Base-by-base conservation (phyloP, 2,329 filamentous ascomycete genomes). In the Bertia moriformis region DNA sequence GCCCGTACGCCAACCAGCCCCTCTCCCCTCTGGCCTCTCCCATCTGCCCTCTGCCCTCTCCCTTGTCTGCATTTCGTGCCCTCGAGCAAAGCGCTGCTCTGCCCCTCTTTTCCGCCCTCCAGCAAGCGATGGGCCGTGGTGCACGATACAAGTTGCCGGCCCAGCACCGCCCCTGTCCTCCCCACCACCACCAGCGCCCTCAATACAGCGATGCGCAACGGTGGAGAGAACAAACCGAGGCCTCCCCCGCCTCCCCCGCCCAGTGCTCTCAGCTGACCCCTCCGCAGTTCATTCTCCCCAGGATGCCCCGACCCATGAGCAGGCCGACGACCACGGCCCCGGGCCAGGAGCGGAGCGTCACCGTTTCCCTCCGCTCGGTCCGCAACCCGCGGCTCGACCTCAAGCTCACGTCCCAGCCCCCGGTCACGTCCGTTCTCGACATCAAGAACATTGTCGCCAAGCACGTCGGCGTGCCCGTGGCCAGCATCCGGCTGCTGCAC, bases 401-500 rank as follows among this genome's bases (percentile, higher is more conserved):
- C 42, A 70, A 70, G 13, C 66, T 95, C 36, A 57, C 72, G 3
- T 63, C 73, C 2, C 70, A 78, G 41, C 60, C 78, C 1, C 63
- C 73, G 27, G 77, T 73, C 40, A 87, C 83, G 1, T 87, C 81
- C 2, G 67, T 94, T 35, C 76, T 84, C 46, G 81, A 89, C 43
- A 62, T 96, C 49, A 93, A 93, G 57, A 63, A 69, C 39, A 64
- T 69, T 2, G 77, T 94, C 35, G 70, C 77, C 2, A 56, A 64
- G 14, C 66, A 81, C 46, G 72, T 79, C 3, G 63, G 68, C 18
- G 69, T 83, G 41, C 69, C 76, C 3, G 59, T 73, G n/a, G 74
- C 80, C 29, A 94, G 91, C 66, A 75, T 96, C 54, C 87, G 87
- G 62, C 61, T 98, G 7, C 62, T 98, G 44, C 73, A 81, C 53